Base-by-base conservation (phyloP, 805 yeast species). In the Lachancea sp. region DNA sequence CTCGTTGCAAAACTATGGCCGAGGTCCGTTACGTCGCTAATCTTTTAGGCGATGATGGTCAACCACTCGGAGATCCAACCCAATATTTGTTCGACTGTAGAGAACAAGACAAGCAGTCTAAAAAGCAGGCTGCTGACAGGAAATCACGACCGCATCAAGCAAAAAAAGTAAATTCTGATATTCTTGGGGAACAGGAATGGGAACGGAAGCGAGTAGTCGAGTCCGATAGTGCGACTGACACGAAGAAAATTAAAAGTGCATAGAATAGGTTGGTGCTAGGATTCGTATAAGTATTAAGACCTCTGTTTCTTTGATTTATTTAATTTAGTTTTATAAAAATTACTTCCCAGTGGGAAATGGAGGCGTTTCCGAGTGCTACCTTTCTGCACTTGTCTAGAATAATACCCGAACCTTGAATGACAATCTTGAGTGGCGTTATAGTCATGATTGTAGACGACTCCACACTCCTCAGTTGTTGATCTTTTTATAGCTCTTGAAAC, bases 1-100 rank as follows among this genome's bases (percentile, higher is more conserved):
- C 78, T 43, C 68, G 71, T 50, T 64, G 77, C 30, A 86, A 78
- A 55, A 68, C 76, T 1, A 59, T 70, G 34, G 75, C 72, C 11
- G 80, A 77, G 31, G 60, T 80, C 37, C 56, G 48, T 11, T 47
- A 54, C 31, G 59, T 56, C 2, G 19, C 45, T 7, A 28, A 41
- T 13, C 47, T 46, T 28, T 21, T 54, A 24, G 50, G 49, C 7
- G 46, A 47, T 2, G 43, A 45, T 18, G 61, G 59, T 12, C 38
- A 44, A 15, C 32, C 46, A 1, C 23, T 47, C 13, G 41, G 45
- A 7, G 61, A 55, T 39, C 57, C 61, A 5, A 34, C 47, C 5
- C 30, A 24, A 9, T 55, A 47, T 36, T 19, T 54, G 19, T 45
- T 34, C 9, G 36, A 41, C 3, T 39, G 50, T 13, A 49, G 55